Percentiles rank a stretch among this genome's conserved stretches.
phyloP scores from a whole-genome alignment of 148 eudicot genomes.

The Polygonum aviculare region DNA sequence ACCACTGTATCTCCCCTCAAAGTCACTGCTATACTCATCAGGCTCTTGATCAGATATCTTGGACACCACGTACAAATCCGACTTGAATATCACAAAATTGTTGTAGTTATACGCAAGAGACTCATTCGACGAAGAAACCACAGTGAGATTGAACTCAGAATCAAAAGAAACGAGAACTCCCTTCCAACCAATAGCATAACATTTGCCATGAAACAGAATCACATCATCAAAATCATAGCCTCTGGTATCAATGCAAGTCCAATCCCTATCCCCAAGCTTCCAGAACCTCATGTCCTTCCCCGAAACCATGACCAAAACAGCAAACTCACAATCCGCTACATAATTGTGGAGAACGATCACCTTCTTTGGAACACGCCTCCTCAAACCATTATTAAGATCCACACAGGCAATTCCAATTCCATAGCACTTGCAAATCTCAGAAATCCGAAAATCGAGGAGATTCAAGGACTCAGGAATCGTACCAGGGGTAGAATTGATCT shows the following conservation, averaged over 20 bases:
- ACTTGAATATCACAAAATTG: background rate
- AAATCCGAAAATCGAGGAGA: background rate
- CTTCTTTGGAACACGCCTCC: background rate
- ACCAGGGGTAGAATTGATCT: background rate
- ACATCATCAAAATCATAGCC: background rate
- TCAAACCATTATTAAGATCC: background rate
- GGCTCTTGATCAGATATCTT: background rate
- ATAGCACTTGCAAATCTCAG: background rate
- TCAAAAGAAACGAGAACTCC: background rate
- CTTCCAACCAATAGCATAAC: background rate
- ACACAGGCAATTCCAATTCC: background rate
- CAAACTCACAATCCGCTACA: background rate
- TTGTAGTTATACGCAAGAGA: background rate
- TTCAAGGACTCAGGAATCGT: background rate
- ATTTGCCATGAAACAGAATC: constrained; percentile 1
- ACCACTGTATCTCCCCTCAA: background rate
- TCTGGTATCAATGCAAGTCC: background rate
- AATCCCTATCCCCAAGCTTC: background rate
- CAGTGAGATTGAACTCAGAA: background rate
- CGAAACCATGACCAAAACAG: background rate
- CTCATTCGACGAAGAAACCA: background rate
- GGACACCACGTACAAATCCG: constrained; percentile 1
- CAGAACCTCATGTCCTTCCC: background rate
- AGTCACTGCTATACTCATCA: background rate
- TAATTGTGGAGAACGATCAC: background rate